Evolutionary conservation across 495 filamentous ascomycete genomes (phyloP), one percentile per base, ranked within the genome.

Genomic region (Rhypophila decipiens): DNA sequence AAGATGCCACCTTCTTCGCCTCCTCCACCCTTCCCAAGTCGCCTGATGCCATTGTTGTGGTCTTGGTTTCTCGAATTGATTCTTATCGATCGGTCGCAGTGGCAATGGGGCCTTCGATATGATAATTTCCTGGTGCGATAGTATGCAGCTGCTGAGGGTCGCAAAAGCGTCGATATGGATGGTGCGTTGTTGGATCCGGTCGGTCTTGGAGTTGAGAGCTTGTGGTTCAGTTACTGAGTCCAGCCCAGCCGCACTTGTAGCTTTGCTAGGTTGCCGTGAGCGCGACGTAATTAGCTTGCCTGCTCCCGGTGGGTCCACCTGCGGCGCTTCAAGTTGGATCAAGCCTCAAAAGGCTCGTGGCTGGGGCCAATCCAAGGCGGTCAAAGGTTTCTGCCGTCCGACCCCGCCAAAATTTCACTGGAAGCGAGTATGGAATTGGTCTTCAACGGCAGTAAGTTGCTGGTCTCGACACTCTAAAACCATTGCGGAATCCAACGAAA

Each of bases 1-100:
- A 76, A 72, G 87, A 90, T 47, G 76, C 77, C 49, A 95, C 70
- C 70, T 85, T 79, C 76, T 90, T 81, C 66, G 88, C 90, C 79
- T 95, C 87, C 50, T 61, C 56, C 68, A 77, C 72, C 52, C 64
- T 58, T 49, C 63, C 66, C 51, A 70, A 73, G 38, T 75, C 69
- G 60, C 60, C 68, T 36, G 64, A 67, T 42, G 69, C 70, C 72
- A 75, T 75, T 47, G 56, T 51, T 49, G 59, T 31, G 23, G 20
- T 34, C n/a, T 21, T 10, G 12, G 20, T 27, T 34, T 23, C 15
- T 36, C 3, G 36, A n/a, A 29, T 15, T 29, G 17, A 34, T 40
- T 40, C 44, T 39, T 19, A 9, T 39, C 10, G 13, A n/a, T n/a
- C n/a, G n/a, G n/a, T n/a, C n/a, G n/a, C n/a, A n/a, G n/a, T n/a